phyloP scores from a whole-genome alignment of 2,329 filamentous ascomycete species.

The Fusarium zealandicum region DNA sequence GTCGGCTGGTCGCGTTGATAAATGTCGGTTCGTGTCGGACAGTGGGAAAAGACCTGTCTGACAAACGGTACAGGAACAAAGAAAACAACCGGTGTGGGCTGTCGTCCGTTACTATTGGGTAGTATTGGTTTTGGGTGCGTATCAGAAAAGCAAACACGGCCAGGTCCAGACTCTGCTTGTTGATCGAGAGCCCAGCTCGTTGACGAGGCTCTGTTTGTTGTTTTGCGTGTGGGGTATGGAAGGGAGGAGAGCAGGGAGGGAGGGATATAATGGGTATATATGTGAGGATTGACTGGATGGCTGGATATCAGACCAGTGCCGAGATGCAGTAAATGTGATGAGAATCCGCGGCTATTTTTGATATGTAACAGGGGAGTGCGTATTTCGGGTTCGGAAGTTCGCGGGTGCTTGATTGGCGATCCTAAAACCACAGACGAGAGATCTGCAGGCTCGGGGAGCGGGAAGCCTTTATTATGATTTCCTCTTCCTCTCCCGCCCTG shows the following conservation, averaged over 20 bases:
- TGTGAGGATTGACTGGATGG: slow-evolving; percentile 3
- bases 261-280: slow-evolving; percentile 18
- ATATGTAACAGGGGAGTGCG: not conserved
- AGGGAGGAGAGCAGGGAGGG: slow-evolving; percentile 16
- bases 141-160: slow-evolving; percentile 24
- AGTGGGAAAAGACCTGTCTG: slow-evolving; percentile 13
- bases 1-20: not conserved
- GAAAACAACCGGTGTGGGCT: slow-evolving; percentile 28
- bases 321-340: slow-evolving; percentile 28
- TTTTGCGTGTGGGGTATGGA: not conserved
- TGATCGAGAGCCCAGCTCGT: slow-evolving; percentile 31
- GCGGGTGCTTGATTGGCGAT: slow-evolving; percentile 33
- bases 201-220: slow-evolving; percentile 6
- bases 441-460: slow-evolving; percentile 13
- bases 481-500: not conserved
- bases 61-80: slow-evolving; percentile 15
- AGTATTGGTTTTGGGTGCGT: slow-evolving; percentile 11
- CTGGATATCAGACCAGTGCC: slow-evolving; percentile 4
- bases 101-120: not conserved
- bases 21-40: slow-evolving; percentile 17
- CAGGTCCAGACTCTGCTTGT: slow-evolving; percentile 16
- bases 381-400: slow-evolving; percentile 19
- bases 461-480: slow-evolving; percentile 16
- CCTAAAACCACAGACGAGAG: slow-evolving; percentile 5
- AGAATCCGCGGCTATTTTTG: slow-evolving; percentile 37